Evolutionary conservation across 1,284 basidiomycete species (phyloP).

Genomic region (Dichomitus squalens): DNA sequence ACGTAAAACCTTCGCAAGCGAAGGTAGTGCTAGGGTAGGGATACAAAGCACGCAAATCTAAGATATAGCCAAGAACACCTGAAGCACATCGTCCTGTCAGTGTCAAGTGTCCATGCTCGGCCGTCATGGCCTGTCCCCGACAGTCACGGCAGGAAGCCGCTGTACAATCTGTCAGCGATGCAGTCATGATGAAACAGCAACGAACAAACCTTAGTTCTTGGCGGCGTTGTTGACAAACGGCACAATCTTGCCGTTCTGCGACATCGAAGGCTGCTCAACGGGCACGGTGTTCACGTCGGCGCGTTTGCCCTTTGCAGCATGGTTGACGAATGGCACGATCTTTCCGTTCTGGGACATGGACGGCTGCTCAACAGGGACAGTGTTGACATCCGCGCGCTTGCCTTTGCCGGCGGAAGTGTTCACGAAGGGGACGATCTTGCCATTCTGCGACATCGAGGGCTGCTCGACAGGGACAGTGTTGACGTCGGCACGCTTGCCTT

Average conservation of each 20-base stretch:
- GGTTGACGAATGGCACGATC: constrained; percentile 29
- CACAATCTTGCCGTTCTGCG: constrained; percentile 23
- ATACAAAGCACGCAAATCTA: constrained; percentile 22
- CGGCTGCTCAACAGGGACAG: constrained; percentile 35
- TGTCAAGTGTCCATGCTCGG: constrained; percentile 1
- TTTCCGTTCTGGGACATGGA: constrained; percentile 29
- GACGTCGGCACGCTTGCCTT: constrained; percentile 20
- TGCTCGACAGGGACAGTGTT: constrained; percentile 28
- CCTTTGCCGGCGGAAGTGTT: constrained; percentile 19
- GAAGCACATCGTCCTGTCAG: constrained; percentile 14
- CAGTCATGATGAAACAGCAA: background rate
- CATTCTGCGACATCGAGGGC: constrained; percentile 25
- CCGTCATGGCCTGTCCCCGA: background rate
- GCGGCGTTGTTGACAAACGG: background rate
- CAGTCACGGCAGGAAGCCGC: background rate
- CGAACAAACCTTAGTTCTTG: constrained; percentile 1
- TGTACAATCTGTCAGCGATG: background rate
- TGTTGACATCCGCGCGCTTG: constrained; percentile 14
- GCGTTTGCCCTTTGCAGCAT: constrained; percentile 27
- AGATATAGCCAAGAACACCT: constrained; percentile 17
- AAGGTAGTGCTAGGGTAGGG: constrained; percentile 15
- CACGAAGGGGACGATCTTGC: constrained; percentile 15
- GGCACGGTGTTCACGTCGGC: constrained; percentile 38
- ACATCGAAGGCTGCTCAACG: constrained; percentile 30
- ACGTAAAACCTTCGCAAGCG: constrained; percentile 24